Evolutionary conservation across 2,329 filamentous ascomycete genomes (phyloP), one percentile per base, ranked within the genome.

Genomic region (Nakataea oryzae): DNA sequence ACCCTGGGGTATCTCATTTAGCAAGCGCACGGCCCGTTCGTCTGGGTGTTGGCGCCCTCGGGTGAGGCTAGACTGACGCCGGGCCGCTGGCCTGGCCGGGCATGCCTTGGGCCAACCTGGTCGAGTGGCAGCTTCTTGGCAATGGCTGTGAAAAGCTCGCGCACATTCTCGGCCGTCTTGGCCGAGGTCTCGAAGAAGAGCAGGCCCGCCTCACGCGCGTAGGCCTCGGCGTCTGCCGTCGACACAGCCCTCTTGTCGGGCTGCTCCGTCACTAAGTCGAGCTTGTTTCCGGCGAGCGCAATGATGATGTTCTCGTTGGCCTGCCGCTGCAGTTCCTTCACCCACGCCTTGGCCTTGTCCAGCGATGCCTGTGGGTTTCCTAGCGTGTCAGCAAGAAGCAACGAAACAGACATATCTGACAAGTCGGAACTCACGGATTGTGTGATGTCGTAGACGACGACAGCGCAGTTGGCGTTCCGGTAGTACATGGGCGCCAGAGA

Each of bases 281-380:
- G 82, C 80, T 99, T 97, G 83, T 99, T 99, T 66, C 95, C 95
- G 61, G 93, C 95, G 56, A 99, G 86, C 58, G 95, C 95, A 72
- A 99, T 99, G 76, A 99, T 93, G 75, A 99, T 99, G 78, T 97
- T 97, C 78, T 99, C 95, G 80, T 97, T 99, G 66, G 96, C 95
- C 79, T 99, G 95, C 73, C 95, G 88, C 77, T 99, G 95, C 62
- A 99, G 86, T 75, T 99, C 95, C 79, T 97, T 97, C 64, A 99
- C 93, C 95, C 95, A 99, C 57, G 93, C 90, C 78, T 99, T 99
- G 69, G 96, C 96, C 82, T 99, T 99, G 78, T 99, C 96, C 72
- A 99, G 82, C 58, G 95, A 99, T 67, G 93, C 86, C 95, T 99
- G 64, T 59, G 28, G n/a, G 50, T 28, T 27, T 50, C 58, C 32